A percentile compares a stretch with the other conserved stretches of the same genome.
Conservation (phyloP, 495 filamentous ascomycete genomes). For the Penicillium dipodomyicola region DNA sequence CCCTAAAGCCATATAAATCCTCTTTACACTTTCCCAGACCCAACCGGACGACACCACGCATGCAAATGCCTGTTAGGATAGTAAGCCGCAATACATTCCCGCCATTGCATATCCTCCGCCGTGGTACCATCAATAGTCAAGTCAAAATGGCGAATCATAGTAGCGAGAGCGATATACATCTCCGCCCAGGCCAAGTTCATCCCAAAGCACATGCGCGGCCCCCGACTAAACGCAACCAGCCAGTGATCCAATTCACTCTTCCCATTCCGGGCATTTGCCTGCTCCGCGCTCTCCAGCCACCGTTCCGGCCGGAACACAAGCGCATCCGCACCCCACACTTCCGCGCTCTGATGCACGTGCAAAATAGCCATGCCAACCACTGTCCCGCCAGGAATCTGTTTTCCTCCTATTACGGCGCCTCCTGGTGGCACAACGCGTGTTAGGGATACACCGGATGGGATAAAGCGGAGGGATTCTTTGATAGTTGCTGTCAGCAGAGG, state of each 20-base stretch:
- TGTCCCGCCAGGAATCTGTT: slow-evolving; percentile 57
- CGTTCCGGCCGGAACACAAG: slow-evolving; percentile 58
- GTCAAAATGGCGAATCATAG: slow-evolving; percentile 7
- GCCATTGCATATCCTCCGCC: slow-evolving; percentile 6
- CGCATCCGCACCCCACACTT: slow-evolving; percentile 59
- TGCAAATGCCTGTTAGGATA: slow-evolving; percentile 8
- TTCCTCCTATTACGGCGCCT: slow-evolving; percentile 43
- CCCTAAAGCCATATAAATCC: neutral
- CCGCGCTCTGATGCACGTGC: slow-evolving; percentile 57
- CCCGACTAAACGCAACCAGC: slow-evolving; percentile 29
- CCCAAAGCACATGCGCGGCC: slow-evolving; percentile 21
- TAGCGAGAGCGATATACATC: slow-evolving; percentile 15
- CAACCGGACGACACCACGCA: slow-evolving; percentile 8
- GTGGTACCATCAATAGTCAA: slow-evolving; percentile 9
- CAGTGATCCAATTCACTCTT: slow-evolving; percentile 15
- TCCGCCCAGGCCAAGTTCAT: slow-evolving; percentile 14
- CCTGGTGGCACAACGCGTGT: slow-evolving; percentile 45
- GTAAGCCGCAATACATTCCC: slow-evolving; percentile 9
- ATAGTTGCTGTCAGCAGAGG: slow-evolving; percentile 65
- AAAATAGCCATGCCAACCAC: slow-evolving; percentile 62
- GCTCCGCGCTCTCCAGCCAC: slow-evolving; percentile 42
- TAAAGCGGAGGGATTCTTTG: slow-evolving; percentile 66
- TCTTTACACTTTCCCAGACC: neutral
- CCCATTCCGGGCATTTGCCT: neutral
- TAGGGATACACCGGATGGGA: slow-evolving; percentile 59